Percentiles rank a stretch among this genome's conserved stretches.
Evolutionary conservation across 2,329 filamentous ascomycete genomes (phyloP).

Genomic region (Claviceps humidiphila): DNA sequence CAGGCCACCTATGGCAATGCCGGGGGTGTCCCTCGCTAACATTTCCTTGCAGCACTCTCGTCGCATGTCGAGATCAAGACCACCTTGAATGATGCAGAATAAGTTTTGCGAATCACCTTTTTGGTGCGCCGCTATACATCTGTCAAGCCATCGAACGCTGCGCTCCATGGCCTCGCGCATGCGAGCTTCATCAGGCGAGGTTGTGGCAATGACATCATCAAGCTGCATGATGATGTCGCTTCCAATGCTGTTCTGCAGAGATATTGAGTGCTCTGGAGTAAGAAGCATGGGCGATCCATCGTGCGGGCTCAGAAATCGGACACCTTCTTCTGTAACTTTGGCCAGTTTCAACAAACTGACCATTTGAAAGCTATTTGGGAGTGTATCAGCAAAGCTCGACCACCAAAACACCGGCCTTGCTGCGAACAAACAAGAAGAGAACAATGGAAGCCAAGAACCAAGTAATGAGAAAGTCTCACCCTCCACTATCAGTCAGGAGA

Average conservation of each 20-base stretch:
- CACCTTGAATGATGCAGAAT: slow-evolving; percentile 97
- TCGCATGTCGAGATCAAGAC: slow-evolving; percentile 76
- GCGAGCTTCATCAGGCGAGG: slow-evolving; percentile 72
- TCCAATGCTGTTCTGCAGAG: slow-evolving; percentile 89
- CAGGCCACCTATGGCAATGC: slow-evolving; percentile 89
- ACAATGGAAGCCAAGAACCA: background rate
- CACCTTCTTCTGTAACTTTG: slow-evolving; percentile 88
- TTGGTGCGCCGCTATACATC: slow-evolving; percentile 81
- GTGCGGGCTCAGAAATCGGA: slow-evolving; percentile 90
- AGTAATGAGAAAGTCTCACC: slow-evolving; percentile 30
- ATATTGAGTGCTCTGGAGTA: slow-evolving; percentile 93
- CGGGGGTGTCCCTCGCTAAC: slow-evolving; percentile 81
- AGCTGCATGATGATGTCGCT: slow-evolving; percentile 99
- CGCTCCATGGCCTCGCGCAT: slow-evolving; percentile 94
- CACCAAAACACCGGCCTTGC: too few relatives aligned
- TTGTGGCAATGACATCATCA: slow-evolving; percentile 94
- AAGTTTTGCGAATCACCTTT: slow-evolving; percentile 77
- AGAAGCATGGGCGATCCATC: slow-evolving; percentile 93
- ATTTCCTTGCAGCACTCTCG: slow-evolving; percentile 74
- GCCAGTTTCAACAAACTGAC: slow-evolving; percentile 89
- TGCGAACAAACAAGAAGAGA: background rate
- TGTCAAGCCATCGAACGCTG: slow-evolving; percentile 88
- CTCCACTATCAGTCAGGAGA: slow-evolving; percentile 72
- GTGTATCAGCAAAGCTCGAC: background rate
- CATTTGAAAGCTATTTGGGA: slow-evolving; percentile 81